Evolutionary conservation across 129 eudicot genomes (phyloP).

Genomic region (Ambrosia trifida): DNA sequence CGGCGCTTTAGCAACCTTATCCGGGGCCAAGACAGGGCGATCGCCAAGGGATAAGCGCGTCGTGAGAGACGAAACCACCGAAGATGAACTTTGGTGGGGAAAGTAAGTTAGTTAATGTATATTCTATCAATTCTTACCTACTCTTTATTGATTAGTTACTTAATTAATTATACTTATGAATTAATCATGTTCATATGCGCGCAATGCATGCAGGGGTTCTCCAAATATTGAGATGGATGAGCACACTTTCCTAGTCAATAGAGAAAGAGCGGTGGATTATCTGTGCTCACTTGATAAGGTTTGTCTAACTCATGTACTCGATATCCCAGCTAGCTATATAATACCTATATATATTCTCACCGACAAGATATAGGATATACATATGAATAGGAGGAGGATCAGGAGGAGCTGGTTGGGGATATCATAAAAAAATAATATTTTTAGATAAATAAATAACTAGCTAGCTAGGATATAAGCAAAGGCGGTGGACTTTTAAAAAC

Average conservation of each 20-base stretch:
- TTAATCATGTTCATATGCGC: too few relatives aligned
- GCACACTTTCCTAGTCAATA: slow-evolving; percentile 63
- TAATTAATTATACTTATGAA: too few relatives aligned
- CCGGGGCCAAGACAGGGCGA: slow-evolving; percentile 93
- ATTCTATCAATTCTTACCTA: too few relatives aligned
- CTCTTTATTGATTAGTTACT: too few relatives aligned
- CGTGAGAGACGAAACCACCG: slow-evolving; percentile 68
- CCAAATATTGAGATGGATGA: slow-evolving; percentile 82
- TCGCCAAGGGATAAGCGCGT: slow-evolving; percentile 92
- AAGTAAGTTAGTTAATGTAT: slow-evolving; percentile 60
- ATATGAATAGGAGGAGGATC: too few relatives aligned
- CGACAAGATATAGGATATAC: too few relatives aligned
- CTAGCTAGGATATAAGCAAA: too few relatives aligned
- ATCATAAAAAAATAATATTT: too few relatives aligned
- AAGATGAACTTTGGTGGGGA: slow-evolving; percentile 91
- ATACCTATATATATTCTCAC: background rate
- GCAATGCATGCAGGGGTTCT: slow-evolving; percentile 60
- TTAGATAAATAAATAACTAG: too few relatives aligned
- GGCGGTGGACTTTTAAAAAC: too few relatives aligned
- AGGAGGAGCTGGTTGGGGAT: too few relatives aligned
- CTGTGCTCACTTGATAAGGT: slow-evolving; percentile 73
- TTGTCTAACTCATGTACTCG: background rate
- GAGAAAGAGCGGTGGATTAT: slow-evolving; percentile 81
- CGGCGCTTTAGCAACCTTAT: slow-evolving; percentile 83
- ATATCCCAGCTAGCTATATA: too few relatives aligned